Conservation (phyloP, 140 eudicot genomes). For the Ambrosia hybrid region DNA sequence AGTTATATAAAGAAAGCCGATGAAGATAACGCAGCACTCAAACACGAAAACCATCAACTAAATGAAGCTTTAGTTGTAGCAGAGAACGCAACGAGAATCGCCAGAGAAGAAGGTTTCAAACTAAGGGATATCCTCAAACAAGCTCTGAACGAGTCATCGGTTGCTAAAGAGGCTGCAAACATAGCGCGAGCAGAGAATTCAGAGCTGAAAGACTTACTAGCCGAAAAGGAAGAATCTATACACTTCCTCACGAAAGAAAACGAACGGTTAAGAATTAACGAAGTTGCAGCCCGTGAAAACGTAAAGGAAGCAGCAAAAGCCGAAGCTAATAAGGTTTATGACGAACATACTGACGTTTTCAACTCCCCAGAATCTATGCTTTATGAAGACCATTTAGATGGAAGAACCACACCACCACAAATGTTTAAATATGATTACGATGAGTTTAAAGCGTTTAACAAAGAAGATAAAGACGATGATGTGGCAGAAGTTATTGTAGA, state of each 20-base stretch:
- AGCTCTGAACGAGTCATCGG: slow-evolving; percentile 74
- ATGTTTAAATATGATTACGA: slow-evolving; percentile 55
- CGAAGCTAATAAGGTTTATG: slow-evolving; percentile 23
- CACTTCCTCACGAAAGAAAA: slow-evolving; percentile 56
- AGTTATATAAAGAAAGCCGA: slow-evolving; percentile 64
- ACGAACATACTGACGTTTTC: slow-evolving; percentile 32
- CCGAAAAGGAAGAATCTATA: slow-evolving; percentile 69
- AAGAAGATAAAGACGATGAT: slow-evolving; percentile 20
- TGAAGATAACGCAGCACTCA: slow-evolving; percentile 51
- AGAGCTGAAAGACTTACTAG: slow-evolving; percentile 55
- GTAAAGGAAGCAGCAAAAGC: slow-evolving; percentile 61
- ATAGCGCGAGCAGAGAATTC: slow-evolving; percentile 71
- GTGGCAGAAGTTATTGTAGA: slow-evolving; percentile 18
- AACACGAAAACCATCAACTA: slow-evolving; percentile 46
- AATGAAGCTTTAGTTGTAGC: slow-evolving; percentile 44
- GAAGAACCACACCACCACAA: slow-evolving; percentile 23
- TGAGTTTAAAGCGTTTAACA: slow-evolving; percentile 41
- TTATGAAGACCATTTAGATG: slow-evolving; percentile 42
- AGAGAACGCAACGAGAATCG: slow-evolving; percentile 39
- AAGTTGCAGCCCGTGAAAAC: slow-evolving; percentile 70
- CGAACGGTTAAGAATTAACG: slow-evolving; percentile 68
- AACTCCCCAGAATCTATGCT: slow-evolving; percentile 35
- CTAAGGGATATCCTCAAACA: slow-evolving; percentile 76
- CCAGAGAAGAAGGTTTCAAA: slow-evolving; percentile 65
- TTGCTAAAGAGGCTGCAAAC: slow-evolving; percentile 81